Percentiles rank a stretch among this genome's conserved stretches.
These are phyloP conservation scores for Dactylellina haptotyla DNA, from an alignment of 2,329 filamentous ascomycete species.

Conservation along the genomic window DNA sequence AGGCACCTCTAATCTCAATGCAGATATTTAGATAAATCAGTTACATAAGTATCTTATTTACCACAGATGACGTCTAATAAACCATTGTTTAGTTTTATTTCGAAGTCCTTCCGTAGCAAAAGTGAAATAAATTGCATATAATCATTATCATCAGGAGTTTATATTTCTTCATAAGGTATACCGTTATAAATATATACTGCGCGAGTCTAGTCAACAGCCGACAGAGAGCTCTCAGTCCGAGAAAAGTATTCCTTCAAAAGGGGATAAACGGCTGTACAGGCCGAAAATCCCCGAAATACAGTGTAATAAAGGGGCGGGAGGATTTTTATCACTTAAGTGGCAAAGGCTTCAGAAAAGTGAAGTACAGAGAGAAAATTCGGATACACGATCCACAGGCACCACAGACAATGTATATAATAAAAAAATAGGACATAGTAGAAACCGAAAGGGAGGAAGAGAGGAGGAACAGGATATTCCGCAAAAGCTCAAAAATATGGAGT, in stretches of 20 bases:
- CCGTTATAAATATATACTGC: not conserved
- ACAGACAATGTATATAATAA: slow-evolving; percentile 33
- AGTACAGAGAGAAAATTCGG: not conserved
- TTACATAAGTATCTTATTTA: too few species aligned
- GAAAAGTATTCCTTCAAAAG: not conserved
- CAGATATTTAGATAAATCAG: not conserved
- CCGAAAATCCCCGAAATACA: not conserved
- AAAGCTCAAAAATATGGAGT: slow-evolving; percentile 22
- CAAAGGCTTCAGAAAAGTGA: not conserved
- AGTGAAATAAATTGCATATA: not conserved
- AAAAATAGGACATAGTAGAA: not conserved
- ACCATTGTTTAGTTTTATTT: not conserved
- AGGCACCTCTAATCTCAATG: too few species aligned
- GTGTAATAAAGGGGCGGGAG: not conserved
- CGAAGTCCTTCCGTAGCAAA: not conserved
- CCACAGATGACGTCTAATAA: not conserved
- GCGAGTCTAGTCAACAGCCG: slow-evolving; percentile 17
- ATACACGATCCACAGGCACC: slow-evolving; percentile 16
- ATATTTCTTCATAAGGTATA: slow-evolving; percentile 17
- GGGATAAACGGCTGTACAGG: not conserved
- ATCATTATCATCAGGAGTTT: slow-evolving; percentile 1
- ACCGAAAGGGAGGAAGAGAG: not conserved
- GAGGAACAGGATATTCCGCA: slow-evolving; percentile 23
- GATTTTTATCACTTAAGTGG: not conserved
- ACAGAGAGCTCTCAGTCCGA: not conserved